A percentile compares a stretch with the other conserved stretches of the same genome.
These are phyloP conservation scores for Panicum virgatum DNA, from an alignment of 202 grass and related monocot species.

Conservation along the genomic window DNA sequence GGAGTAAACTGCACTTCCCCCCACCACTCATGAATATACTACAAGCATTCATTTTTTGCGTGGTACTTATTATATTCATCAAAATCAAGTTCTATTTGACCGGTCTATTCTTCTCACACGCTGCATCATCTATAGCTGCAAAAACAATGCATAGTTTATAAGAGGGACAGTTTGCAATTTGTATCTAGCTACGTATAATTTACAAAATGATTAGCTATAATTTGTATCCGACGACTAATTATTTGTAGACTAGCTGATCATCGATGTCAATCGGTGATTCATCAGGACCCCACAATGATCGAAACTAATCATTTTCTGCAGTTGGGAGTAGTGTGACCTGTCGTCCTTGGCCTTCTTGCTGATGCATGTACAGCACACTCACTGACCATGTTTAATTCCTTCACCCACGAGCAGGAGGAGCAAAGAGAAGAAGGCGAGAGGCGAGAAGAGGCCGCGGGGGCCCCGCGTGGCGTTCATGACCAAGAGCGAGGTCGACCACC, in stretches of 20 bases:
- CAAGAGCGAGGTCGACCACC: conserved; percentile 88
- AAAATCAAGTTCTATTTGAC: neutral
- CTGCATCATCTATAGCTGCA: neutral
- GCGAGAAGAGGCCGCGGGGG: conserved; percentile 58
- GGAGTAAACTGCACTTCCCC: neutral
- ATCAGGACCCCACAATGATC: neutral
- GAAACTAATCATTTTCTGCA: neutral
- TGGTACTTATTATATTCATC: neutral
- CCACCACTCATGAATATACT: neutral
- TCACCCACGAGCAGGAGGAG: neutral
- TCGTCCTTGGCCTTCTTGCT: neutral
- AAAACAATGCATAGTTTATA: neutral
- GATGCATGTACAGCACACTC: neutral
- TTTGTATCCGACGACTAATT: too few relatives aligned
- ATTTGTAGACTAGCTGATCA: neutral
- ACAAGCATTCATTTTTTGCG: neutral
- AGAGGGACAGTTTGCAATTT: neutral
- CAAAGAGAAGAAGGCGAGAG: conserved; percentile 46
- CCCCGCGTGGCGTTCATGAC: conserved; percentile 77
- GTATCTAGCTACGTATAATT: neutral
- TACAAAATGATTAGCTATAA: too few relatives aligned
- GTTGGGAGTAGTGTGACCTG: neutral
- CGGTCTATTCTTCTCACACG: neutral
- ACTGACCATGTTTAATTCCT: neutral
- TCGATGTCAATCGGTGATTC: neutral